Percentiles rank a stretch among this genome's conserved stretches.
These are phyloP conservation scores for Bipolaris cookei DNA, from an alignment of 2,329 filamentous ascomycete genomes.

Conservation along the genomic window DNA sequence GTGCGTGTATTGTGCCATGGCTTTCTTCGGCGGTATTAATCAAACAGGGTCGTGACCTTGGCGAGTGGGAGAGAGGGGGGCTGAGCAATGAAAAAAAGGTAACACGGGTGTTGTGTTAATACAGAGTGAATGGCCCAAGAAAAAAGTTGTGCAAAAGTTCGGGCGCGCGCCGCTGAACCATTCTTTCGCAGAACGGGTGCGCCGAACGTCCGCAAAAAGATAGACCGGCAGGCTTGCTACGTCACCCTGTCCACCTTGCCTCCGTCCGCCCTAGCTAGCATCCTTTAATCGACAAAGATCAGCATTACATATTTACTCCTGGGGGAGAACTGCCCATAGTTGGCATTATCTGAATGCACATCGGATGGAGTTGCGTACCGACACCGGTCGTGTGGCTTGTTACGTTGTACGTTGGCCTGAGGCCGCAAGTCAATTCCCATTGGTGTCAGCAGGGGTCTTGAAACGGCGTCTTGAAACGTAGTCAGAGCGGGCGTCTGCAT, in stretches of 20 bases:
- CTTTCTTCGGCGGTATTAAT: neutral
- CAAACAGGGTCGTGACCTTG: neutral
- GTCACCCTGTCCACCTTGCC: slow-evolving; percentile 7
- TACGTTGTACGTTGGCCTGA: slow-evolving; percentile 21
- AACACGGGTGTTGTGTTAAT: too few relatives aligned
- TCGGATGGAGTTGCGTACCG: neutral
- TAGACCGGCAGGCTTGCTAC: slow-evolving; percentile 6
- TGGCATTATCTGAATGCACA: neutral
- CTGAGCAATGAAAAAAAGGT: too few relatives aligned
- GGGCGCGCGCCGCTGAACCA: slow-evolving; percentile 3
- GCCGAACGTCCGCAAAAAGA: slow-evolving; percentile 14
- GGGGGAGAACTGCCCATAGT: too few relatives aligned
- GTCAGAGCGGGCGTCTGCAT: slow-evolving; percentile 42
- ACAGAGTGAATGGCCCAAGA: neutral
- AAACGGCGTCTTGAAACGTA: slow-evolving; percentile 47
- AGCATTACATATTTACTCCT: neutral
- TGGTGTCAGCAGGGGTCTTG: slow-evolving; percentile 46
- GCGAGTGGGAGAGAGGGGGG: neutral
- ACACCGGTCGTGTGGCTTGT: neutral
- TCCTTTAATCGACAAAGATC: neutral
- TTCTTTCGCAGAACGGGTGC: slow-evolving; percentile 7
- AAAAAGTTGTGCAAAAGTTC: slow-evolving; percentile 20
- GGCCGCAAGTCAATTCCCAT: slow-evolving; percentile 26
- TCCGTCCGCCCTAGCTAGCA: neutral
- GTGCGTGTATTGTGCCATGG: slow-evolving; percentile 23